Conservation (phyloP, 1,284 basidiomycete genomes). For the Mycosarcoma maydis region DNA sequence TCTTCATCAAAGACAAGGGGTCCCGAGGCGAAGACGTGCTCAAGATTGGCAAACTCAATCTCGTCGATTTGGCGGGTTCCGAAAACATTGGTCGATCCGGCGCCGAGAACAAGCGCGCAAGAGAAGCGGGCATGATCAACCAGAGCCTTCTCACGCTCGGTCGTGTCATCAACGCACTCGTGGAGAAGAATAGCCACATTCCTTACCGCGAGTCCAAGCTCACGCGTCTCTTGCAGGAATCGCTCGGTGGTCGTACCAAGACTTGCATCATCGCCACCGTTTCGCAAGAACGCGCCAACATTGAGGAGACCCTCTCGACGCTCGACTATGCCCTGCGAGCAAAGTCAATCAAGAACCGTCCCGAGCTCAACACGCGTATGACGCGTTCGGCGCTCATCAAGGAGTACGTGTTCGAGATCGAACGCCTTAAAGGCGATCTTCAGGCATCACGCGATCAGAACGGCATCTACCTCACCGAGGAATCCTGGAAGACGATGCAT, state of each 20-base stretch:
- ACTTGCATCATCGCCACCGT: conserved; percentile 95
- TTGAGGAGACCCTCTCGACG: conserved; percentile 97
- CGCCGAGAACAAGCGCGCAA: conserved; percentile 91
- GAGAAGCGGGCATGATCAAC: conserved; percentile 99
- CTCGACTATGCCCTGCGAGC: conserved; percentile 96
- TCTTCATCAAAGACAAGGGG: conserved; percentile 87
- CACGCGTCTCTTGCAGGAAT: conserved; percentile 96
- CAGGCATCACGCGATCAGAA: conserved; percentile 68
- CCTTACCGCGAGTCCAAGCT: conserved; percentile 89
- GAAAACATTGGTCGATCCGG: conserved; percentile 97
- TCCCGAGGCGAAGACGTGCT: conserved; percentile 82
- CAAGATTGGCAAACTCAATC: conserved; percentile 92
- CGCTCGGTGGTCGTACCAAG: conserved; percentile 95
- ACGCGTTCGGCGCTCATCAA: conserved; percentile 90
- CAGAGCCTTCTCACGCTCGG: conserved; percentile 95
- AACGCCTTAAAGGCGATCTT: conserved; percentile 89
- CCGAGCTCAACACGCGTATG: conserved; percentile 93
- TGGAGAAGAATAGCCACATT: conserved; percentile 86
- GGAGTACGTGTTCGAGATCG: conserved; percentile 95
- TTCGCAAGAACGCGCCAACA: conserved; percentile 71
- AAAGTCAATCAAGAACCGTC: conserved; percentile 94
- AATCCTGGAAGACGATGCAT: conserved; percentile 57
- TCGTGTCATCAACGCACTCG: conserved; percentile 94
- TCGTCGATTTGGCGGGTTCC: conserved; percentile 95
- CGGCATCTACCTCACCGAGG: conserved; percentile 61